phyloP scores from a whole-genome alignment of 1,284 basidiomycete genomes.

The Mycosarcoma maydis region DNA sequence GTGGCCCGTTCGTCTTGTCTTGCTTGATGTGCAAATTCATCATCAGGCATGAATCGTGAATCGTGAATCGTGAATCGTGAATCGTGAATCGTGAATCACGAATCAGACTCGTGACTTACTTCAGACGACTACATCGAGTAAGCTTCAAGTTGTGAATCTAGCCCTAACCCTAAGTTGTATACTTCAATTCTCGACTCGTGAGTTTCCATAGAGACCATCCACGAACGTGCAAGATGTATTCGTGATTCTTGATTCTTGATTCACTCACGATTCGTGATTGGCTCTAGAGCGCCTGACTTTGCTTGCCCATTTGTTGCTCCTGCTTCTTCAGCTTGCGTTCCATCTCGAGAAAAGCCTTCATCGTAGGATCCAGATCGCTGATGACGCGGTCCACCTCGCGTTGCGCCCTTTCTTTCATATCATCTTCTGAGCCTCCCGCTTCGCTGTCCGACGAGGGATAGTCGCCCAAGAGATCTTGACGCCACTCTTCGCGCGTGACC shows the following conservation, averaged over 20 bases:
- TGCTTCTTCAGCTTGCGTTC: constrained; percentile 59
- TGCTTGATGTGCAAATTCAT: constrained; percentile 1
- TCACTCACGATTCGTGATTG: too few species aligned
- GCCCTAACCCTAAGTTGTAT: too few species aligned
- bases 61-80: neutral
- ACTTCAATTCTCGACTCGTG: too few species aligned
- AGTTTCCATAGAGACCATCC: too few species aligned
- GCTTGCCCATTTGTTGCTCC: constrained; percentile 24
- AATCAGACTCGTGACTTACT: too few species aligned
- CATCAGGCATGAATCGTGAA: constrained; percentile 6
- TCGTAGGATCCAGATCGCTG: constrained; percentile 54
- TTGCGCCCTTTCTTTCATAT: constrained; percentile 35
- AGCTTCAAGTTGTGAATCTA: too few species aligned
- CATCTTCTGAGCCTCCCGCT: constrained; percentile 5
- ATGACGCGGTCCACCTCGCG: constrained; percentile 48
- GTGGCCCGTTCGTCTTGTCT: constrained; percentile 7
- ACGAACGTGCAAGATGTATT: too few species aligned
- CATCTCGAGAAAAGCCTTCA: constrained; percentile 63
- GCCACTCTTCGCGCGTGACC: constrained; percentile 74
- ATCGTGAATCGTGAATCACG: neutral
- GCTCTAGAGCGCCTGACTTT: too few species aligned
- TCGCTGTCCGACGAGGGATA: constrained; percentile 62
- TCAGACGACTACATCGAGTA: too few species aligned
- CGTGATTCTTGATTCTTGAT: too few species aligned
- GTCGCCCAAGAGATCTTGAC: constrained; percentile 67